These are phyloP conservation scores for Tetragonia tetragonoides DNA, from an alignment of 148 eudicot genomes.

Conservation along the genomic window DNA sequence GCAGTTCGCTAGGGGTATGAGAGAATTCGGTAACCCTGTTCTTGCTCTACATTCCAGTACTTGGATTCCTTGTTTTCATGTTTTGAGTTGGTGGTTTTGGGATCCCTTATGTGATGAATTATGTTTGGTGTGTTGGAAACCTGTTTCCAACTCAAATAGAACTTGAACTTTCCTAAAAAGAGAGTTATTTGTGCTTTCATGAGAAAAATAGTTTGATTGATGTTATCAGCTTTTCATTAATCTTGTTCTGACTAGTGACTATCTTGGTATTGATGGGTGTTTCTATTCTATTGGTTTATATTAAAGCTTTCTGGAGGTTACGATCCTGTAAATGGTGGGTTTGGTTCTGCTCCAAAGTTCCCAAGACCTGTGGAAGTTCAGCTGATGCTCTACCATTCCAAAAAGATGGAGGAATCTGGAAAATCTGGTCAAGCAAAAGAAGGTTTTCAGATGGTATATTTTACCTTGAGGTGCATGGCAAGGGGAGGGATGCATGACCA, in stretches of 20 bases:
- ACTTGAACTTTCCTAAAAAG: background rate
- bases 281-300: constrained; percentile 7
- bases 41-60: no score
- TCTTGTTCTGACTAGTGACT: background rate
- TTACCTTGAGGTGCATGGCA: constrained; percentile 82
- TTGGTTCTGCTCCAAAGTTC: constrained; percentile 90
- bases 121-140: no score
- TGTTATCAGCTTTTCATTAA: background rate
- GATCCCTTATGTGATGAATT: no score
- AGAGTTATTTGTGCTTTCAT: background rate
- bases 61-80: no score
- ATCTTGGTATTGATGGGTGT: background rate
- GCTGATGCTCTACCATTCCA: constrained; percentile 70
- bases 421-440: constrained; percentile 52
- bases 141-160: no score
- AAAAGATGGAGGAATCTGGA: constrained; percentile 51
- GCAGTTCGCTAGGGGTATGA: no score
- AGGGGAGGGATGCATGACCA: constrained; percentile 96
- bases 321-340: constrained; percentile 81
- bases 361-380: constrained; percentile 93
- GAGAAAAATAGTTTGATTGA: background rate
- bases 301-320: constrained; percentile 65
- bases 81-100: no score
- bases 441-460: constrained; percentile 58
- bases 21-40: no score